A percentile compares a stretch with the other conserved stretches of the same genome.
Evolutionary conservation across 139 green algal genomes (phyloP).

Genomic region (Cymbomonas tetramitiformis): DNA sequence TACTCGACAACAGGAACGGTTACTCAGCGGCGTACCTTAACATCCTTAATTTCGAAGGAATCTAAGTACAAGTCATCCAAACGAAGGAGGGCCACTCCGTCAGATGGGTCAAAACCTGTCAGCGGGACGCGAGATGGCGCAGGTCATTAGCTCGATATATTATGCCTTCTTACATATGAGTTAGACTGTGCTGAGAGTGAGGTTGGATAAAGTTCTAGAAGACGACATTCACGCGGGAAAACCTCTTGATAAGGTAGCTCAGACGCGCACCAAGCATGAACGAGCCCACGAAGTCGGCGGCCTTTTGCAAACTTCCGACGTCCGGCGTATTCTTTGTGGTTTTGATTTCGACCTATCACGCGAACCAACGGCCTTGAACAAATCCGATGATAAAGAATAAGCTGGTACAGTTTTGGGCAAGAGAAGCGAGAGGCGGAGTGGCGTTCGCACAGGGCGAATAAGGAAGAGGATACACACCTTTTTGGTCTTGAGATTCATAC

Average conservation of each 20-base stretch:
- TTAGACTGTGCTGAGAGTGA: too few relatives aligned
- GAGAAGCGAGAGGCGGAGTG: background rate
- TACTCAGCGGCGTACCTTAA: constrained; percentile 67
- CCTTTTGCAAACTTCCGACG: constrained; percentile 74
- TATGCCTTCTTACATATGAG: too few relatives aligned
- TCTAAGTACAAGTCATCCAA: constrained; percentile 97
- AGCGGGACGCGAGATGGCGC: too few relatives aligned
- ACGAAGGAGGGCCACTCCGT: constrained; percentile 88
- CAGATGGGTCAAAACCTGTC: constrained; percentile 77
- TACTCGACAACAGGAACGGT: too few relatives aligned
- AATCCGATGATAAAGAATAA: constrained; percentile 8
- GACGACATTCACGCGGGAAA: too few relatives aligned
- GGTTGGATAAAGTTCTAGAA: too few relatives aligned
- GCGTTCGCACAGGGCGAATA: background rate
- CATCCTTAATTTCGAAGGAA: constrained; percentile 95
- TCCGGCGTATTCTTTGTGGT: constrained; percentile 66
- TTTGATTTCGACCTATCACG: constrained; percentile 82
- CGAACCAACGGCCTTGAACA: background rate
- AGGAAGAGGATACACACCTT: too few relatives aligned
- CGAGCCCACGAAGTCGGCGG: constrained; percentile 93
- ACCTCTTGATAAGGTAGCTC: too few relatives aligned
- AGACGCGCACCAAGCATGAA: too few relatives aligned
- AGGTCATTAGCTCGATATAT: too few relatives aligned
- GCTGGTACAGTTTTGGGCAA: too few relatives aligned
- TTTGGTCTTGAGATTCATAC: constrained; percentile 93